Conservation (phyloP, 2,329 filamentous ascomycete species). For the Xylaria sp. region DNA sequence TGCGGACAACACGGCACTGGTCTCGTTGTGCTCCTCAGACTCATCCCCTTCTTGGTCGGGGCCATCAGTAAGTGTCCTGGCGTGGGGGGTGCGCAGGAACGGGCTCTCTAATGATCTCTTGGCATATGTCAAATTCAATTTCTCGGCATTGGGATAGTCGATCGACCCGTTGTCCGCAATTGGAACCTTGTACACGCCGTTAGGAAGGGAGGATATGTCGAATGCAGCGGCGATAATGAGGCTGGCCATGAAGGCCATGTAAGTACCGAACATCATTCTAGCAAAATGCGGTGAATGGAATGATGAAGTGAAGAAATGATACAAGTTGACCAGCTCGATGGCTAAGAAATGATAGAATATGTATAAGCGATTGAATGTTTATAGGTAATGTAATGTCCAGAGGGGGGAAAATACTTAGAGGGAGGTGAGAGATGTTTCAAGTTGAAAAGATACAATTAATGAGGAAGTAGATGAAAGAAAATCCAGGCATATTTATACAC, state of each 20-base stretch:
- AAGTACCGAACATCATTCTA: neutral
- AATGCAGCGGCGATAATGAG: neutral
- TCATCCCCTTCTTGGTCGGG: neutral
- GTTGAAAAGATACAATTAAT: neutral
- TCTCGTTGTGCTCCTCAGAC: neutral
- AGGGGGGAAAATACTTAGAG: too few relatives aligned
- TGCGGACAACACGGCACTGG: neutral
- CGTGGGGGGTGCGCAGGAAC: neutral
- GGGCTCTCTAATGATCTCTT: neutral
- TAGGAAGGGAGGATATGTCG: neutral
- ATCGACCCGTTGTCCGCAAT: neutral
- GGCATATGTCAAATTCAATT: neutral
- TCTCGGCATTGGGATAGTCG: constrained; percentile 1
- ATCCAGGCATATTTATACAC: neutral
- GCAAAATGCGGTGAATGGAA: neutral
- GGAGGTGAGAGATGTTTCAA: neutral
- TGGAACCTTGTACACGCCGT: constrained; percentile 13
- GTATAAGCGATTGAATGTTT: too few relatives aligned
- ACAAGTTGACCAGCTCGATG: neutral
- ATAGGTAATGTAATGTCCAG: too few relatives aligned
- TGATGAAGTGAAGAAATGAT: neutral
- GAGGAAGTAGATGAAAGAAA: neutral
- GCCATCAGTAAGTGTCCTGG: neutral
- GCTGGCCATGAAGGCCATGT: neutral
- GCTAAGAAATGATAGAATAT: neutral